A percentile compares a stretch with the other conserved stretches of the same genome.
Evolutionary conservation across 202 grass and related monocot species (phyloP).

Genomic region (Sporobolus alterniflorus): DNA sequence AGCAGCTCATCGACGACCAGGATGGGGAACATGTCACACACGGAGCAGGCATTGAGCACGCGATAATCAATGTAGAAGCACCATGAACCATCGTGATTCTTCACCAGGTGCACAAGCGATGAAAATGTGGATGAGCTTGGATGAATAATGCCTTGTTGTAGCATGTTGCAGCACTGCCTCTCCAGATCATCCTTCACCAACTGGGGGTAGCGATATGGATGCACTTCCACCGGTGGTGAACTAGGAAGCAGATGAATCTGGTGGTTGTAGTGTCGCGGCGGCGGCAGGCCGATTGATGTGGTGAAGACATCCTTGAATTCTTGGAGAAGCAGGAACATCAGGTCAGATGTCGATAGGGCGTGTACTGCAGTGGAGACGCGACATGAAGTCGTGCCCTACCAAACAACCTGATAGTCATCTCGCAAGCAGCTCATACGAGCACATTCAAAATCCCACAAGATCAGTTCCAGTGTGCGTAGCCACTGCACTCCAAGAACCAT

Average conservation of each 20-base stretch:
- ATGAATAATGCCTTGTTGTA: not conserved
- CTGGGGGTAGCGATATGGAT: not conserved
- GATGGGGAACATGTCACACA: not conserved
- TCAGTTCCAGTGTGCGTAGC: not conserved
- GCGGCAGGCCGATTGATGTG: not conserved
- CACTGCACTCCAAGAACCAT: not conserved
- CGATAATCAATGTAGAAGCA: not conserved
- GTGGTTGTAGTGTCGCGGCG: not conserved
- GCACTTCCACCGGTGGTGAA: not conserved
- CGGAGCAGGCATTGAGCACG: not conserved
- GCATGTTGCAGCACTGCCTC: not conserved
- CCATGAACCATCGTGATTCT: not conserved
- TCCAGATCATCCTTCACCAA: not conserved
- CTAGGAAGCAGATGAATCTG: not conserved
- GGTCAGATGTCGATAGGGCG: not conserved
- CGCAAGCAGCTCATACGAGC: not conserved
- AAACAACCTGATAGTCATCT: not conserved
- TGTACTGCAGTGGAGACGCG: too few relatives aligned
- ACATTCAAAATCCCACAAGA: not conserved
- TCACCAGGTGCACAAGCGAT: not conserved
- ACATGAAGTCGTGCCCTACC: not conserved
- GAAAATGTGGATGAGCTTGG: not conserved
- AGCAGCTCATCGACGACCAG: not conserved
- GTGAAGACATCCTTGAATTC: not conserved
- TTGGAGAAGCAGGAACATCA: not conserved